Conservation (phyloP, 2,329 filamentous ascomycete genomes). For the Pseudogymnoascus sp. region DNA sequence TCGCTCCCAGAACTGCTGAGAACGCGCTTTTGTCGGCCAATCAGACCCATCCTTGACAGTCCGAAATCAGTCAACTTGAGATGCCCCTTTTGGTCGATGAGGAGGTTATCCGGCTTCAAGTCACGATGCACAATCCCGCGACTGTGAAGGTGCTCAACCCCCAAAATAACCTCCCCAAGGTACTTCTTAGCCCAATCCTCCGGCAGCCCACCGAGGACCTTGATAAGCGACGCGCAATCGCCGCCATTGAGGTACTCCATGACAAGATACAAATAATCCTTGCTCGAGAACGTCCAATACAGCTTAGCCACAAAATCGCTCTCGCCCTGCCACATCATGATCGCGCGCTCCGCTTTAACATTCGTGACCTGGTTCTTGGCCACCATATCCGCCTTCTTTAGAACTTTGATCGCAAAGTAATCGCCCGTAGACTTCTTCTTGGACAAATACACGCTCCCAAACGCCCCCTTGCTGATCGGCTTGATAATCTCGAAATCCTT, state of each 20-base stretch:
- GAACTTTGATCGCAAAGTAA: conserved; percentile 96
- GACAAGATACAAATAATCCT: conserved; percentile 95
- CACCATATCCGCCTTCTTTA: conserved; percentile 99
- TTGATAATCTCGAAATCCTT: conserved; percentile 99
- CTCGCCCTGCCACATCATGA: conserved; percentile 99
- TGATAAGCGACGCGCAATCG: conserved; percentile 93
- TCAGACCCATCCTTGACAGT: conserved; percentile 90
- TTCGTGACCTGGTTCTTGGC: conserved; percentile 99
- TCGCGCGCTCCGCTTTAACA: conserved; percentile 94
- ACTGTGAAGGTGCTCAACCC: conserved; percentile 90
- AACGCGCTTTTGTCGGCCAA: conserved; percentile 91
- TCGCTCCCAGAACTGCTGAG: conserved; percentile 72
- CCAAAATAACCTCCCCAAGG: conserved; percentile 90
- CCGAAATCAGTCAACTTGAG: conserved; percentile 97
- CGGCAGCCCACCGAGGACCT: conserved; percentile 80
- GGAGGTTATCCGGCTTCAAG: conserved; percentile 90
- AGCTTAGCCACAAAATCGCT: conserved; percentile 98
- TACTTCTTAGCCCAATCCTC: conserved; percentile 99
- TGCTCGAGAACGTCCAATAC: conserved; percentile 99
- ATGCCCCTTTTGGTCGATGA: conserved; percentile 95
- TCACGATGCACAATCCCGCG: conserved; percentile 95
- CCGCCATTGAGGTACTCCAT: conserved; percentile 99
- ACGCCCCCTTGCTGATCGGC: conserved; percentile 96
- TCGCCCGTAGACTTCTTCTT: conserved; percentile 99
- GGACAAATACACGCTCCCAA: conserved; percentile 93